Percentiles rank a stretch among this genome's conserved stretches.
These are phyloP conservation scores for Psidium friedrichsthalianum DNA, from an alignment of 345 rosid species.

Conservation along the genomic window DNA sequence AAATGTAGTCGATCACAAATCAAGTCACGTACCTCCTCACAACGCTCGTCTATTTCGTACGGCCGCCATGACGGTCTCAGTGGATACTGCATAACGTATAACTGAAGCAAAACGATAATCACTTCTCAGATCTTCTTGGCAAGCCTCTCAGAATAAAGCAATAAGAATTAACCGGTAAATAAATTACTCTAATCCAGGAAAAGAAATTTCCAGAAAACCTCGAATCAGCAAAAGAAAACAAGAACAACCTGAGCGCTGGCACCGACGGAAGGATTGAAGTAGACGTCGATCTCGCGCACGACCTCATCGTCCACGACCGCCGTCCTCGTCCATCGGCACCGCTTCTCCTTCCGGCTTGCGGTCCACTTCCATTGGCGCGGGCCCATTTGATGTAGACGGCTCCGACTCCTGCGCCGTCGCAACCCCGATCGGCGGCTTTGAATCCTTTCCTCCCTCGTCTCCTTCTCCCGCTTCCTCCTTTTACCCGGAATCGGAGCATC, in stretches of 20 bases:
- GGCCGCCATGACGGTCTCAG: slow-evolving; percentile 82
- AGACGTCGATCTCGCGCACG: slow-evolving; percentile 76
- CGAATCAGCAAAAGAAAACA: not conserved
- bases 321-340: slow-evolving; percentile 9
- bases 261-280: slow-evolving; percentile 46
- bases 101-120: slow-evolving; percentile 21
- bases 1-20: not conserved
- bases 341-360: slow-evolving; percentile 2
- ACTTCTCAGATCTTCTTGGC: not conserved
- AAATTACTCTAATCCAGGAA: not conserved
- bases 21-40: slow-evolving; percentile 45
- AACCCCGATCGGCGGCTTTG: slow-evolving; percentile 6
- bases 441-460: slow-evolving; percentile 13
- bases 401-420: slow-evolving; percentile 18
- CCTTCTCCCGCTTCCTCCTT: not conserved
- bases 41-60: slow-evolving; percentile 72
- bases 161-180: not conserved
- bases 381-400: slow-evolving; percentile 13
- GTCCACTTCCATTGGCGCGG: slow-evolving; percentile 48
- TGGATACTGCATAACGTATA: slow-evolving; percentile 82
- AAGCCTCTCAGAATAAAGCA: not conserved
- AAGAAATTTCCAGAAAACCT: not conserved
- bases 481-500: not conserved
- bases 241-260: slow-evolving; percentile 32
- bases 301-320: slow-evolving; percentile 35